Evolutionary conservation across 805 yeast genomes (phyloP).

Genomic region (Wickerhamomyces xylosicus): DNA sequence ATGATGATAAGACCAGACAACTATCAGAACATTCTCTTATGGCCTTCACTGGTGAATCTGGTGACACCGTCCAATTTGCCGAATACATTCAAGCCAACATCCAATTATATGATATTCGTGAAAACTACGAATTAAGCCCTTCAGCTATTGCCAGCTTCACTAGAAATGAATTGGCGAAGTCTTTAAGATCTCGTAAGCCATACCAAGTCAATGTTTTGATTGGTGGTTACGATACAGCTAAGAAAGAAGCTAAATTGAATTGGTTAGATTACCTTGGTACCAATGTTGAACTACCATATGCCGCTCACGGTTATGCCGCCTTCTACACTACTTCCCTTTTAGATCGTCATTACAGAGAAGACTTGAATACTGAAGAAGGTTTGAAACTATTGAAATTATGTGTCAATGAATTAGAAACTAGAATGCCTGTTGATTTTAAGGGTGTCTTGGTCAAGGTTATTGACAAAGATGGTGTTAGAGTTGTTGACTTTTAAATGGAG

Average conservation of each 20-base stretch:
- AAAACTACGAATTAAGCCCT: slow-evolving; percentile 72
- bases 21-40: slow-evolving; percentile 69
- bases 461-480: slow-evolving; percentile 49
- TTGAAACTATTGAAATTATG: slow-evolving; percentile 62
- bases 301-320: slow-evolving; percentile 98
- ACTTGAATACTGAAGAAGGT: slow-evolving; percentile 71
- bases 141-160: slow-evolving; percentile 82
- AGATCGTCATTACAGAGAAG: slow-evolving; percentile 81
- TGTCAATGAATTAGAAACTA: slow-evolving; percentile 63
- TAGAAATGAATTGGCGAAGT: slow-evolving; percentile 78
- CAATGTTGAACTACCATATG: slow-evolving; percentile 82
- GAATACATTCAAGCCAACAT: slow-evolving; percentile 91
- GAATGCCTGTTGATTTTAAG: slow-evolving; percentile 93
- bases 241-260: slow-evolving; percentile 54
- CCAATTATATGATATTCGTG: slow-evolving; percentile 80
- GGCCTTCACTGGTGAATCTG: slow-evolving; percentile 93
- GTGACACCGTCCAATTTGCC: slow-evolving; percentile 93
- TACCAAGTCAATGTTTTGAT: slow-evolving; percentile 87
- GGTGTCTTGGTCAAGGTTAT: slow-evolving; percentile 67
- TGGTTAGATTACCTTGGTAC: slow-evolving; percentile 96
- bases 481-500: slow-evolving; percentile 19
- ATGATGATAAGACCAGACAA: slow-evolving; percentile 71
- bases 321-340: slow-evolving; percentile 84
- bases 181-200: slow-evolving; percentile 89
- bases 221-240: slow-evolving; percentile 67